Percentiles rank a stretch among this genome's conserved stretches.
Evolutionary conservation across 1,139 yeast species (phyloP).

Genomic region (Zygosaccharomyces pseudobailii): DNA sequence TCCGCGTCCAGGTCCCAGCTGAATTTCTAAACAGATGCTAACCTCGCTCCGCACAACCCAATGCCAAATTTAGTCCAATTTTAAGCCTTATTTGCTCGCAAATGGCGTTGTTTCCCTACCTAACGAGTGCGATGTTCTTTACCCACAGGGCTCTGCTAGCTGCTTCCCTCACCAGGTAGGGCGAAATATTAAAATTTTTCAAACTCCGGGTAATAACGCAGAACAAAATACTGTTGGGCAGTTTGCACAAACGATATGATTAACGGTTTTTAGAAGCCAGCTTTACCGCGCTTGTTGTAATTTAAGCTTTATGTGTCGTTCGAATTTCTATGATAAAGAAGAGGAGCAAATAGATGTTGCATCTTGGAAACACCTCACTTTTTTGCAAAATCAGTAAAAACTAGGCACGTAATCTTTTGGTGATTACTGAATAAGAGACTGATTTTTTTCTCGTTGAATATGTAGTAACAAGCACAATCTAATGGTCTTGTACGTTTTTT

Average conservation of each 20-base stretch:
- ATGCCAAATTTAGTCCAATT: not conserved
- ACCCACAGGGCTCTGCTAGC: conserved; percentile 1
- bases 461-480: no score
- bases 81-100: not conserved
- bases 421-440: no score
- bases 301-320: no score
- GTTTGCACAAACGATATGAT: no score
- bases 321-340: not conserved
- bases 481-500: no score
- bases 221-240: not conserved
- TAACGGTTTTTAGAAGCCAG: not conserved
- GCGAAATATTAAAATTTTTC: conserved; percentile 4
- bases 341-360: no score
- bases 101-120: not conserved
- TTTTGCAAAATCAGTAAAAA: no score
- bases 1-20: conserved; percentile 2
- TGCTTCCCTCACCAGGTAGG: not conserved
- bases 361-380: no score
- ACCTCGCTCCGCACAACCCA: not conserved
- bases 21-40: not conserved
- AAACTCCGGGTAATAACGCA: not conserved
- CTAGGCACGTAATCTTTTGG: no score
- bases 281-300: no score
- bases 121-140: not conserved
- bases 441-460: no score